phyloP scores from a whole-genome alignment of 2,329 filamentous ascomycete species.

The Ophiocordyceps camponoti-floridani region DNA sequence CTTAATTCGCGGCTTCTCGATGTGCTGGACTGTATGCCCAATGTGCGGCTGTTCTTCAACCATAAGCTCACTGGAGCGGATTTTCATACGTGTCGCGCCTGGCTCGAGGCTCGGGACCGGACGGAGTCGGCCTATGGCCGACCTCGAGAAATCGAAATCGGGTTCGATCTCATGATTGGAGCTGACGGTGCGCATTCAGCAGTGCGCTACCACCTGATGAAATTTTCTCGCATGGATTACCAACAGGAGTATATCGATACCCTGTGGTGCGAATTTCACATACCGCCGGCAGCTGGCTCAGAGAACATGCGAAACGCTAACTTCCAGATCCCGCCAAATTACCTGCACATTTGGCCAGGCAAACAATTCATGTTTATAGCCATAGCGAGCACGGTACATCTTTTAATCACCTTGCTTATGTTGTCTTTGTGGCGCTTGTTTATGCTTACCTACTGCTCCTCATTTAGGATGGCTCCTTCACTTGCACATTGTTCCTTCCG shows the following conservation, averaged over 20 bases:
- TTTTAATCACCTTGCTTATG: neutral
- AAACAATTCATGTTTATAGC: constrained; percentile 97
- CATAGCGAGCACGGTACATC: constrained; percentile 48
- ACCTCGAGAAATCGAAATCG: constrained; percentile 57
- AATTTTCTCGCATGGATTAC: constrained; percentile 79
- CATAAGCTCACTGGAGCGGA: constrained; percentile 87
- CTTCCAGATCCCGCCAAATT: constrained; percentile 77
- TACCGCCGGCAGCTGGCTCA: constrained; percentile 30
- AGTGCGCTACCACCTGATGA: constrained; percentile 88
- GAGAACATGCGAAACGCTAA: constrained; percentile 16
- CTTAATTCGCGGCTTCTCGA: constrained; percentile 76
- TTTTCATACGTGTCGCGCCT: constrained; percentile 61
- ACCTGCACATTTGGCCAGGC: constrained; percentile 94
- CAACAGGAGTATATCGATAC: constrained; percentile 91
- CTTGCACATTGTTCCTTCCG: neutral
- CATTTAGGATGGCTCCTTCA: neutral
- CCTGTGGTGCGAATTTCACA: constrained; percentile 90
- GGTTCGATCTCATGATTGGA: constrained; percentile 87
- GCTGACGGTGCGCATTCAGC: constrained; percentile 91
- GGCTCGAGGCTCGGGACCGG: constrained; percentile 52
- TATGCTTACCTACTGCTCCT: neutral
- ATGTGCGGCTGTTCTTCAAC: constrained; percentile 83
- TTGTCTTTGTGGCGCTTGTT: neutral
- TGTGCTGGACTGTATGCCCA: constrained; percentile 64
- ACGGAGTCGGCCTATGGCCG: constrained; percentile 20